A percentile compares a stretch with the other conserved stretches of the same genome.
Conservation (phyloP, 1,284 basidiomycete genomes). For the Psilocybe mexicana region DNA sequence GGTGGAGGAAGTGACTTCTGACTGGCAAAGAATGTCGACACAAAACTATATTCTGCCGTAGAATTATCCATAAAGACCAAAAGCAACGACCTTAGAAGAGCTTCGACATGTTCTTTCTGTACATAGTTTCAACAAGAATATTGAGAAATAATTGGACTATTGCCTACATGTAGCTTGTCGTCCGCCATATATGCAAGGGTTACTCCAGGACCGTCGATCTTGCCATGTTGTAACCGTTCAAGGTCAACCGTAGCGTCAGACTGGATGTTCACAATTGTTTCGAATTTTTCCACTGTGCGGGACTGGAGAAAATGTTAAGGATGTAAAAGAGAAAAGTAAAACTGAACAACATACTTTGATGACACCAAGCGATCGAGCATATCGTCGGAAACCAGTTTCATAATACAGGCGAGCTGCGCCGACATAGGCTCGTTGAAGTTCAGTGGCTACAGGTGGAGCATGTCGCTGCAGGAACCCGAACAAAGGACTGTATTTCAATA, state of each 20-base stretch:
- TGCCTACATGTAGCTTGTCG: slow-evolving; percentile 75
- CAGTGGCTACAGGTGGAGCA: slow-evolving; percentile 79
- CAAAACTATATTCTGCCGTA: slow-evolving; percentile 86
- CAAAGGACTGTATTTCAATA: slow-evolving; percentile 84
- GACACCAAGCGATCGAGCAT: slow-evolving; percentile 78
- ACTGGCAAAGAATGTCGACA: slow-evolving; percentile 77
- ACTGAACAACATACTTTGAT: slow-evolving; percentile 57
- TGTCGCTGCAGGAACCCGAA: slow-evolving; percentile 88
- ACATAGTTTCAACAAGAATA: background rate
- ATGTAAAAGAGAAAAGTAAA: background rate
- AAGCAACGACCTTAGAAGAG: slow-evolving; percentile 79
- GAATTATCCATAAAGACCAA: slow-evolving; percentile 94
- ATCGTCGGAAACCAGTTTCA: slow-evolving; percentile 94
- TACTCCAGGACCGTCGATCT: slow-evolving; percentile 77
- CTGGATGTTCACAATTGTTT: slow-evolving; percentile 51
- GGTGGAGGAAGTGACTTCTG: slow-evolving; percentile 29
- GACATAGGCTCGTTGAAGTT: slow-evolving; percentile 89
- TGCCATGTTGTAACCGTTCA: slow-evolving; percentile 64
- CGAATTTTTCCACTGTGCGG: slow-evolving; percentile 63
- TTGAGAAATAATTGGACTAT: slow-evolving; percentile 2
- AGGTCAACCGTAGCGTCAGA: slow-evolving; percentile 44
- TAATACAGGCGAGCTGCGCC: slow-evolving; percentile 88
- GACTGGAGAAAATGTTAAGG: slow-evolving; percentile 38
- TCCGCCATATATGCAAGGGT: slow-evolving; percentile 86
- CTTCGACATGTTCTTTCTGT: slow-evolving; percentile 84